Percentiles rank a stretch among this genome's conserved stretches.
Conservation (phyloP, 345 rosid genomes). For the Eucalyptus virginea region DNA sequence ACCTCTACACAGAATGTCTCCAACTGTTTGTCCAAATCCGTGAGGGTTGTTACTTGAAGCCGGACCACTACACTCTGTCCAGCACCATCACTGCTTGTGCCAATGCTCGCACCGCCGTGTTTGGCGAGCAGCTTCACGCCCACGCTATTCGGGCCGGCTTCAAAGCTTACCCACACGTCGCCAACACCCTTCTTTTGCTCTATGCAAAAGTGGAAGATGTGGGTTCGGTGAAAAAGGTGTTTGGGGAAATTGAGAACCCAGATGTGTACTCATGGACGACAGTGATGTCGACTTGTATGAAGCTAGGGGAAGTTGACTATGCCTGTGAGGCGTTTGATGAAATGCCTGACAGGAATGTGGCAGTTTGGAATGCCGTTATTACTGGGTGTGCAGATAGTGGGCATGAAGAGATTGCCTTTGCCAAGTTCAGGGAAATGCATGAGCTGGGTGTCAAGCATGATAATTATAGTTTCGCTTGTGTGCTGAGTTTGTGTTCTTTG, state of each 20-base stretch:
- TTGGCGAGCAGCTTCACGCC: conserved; percentile 48
- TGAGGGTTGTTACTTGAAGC: conserved; percentile 17
- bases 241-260: conserved; percentile 39
- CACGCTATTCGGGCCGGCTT: conserved; percentile 42
- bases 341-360: conserved; percentile 32
- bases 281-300: conserved; percentile 27
- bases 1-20: conserved; percentile 34
- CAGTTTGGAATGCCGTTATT: conserved; percentile 67
- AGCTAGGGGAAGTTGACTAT: conserved; percentile 29
- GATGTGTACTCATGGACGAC: conserved; percentile 72
- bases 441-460: conserved; percentile 38
- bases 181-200: conserved; percentile 56
- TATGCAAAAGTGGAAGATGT: conserved; percentile 27
- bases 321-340: conserved; percentile 47
- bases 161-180: conserved; percentile 24
- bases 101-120: conserved; percentile 18
- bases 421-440: conserved; percentile 48
- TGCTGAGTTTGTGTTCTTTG: conserved; percentile 40
- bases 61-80: conserved; percentile 60
- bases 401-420: conserved; percentile 24
- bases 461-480: conserved; percentile 55
- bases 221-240: conserved; percentile 24
- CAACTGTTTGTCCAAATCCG: conserved; percentile 35
- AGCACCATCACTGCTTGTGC: conserved; percentile 45
- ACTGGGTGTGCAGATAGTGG: conserved; percentile 57